A percentile compares a stretch with the other conserved stretches of the same genome.
phyloP scores from a whole-genome alignment of 208 protist genomes.

The Leishmania aethiopica region DNA sequence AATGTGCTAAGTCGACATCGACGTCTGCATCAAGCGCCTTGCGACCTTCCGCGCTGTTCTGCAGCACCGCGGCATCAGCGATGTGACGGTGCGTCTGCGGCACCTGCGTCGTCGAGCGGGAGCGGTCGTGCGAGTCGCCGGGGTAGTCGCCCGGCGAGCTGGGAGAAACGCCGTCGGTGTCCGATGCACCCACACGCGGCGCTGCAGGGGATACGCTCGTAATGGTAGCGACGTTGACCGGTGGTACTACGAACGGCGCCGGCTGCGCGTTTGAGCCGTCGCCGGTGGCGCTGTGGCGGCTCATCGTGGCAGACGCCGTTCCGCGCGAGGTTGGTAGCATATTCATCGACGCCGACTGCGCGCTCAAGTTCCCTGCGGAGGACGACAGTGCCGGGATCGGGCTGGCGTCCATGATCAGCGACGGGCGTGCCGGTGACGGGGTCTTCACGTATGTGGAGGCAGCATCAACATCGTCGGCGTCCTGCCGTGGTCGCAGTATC shows the following conservation, averaged over 20 bases:
- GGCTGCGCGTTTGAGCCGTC: not conserved
- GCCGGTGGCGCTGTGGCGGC: not conserved
- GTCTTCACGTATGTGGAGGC: conserved; percentile 17
- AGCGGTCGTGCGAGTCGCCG: conserved; percentile 6
- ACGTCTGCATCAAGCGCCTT: not conserved
- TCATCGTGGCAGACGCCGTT: not conserved
- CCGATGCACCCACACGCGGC: not conserved
- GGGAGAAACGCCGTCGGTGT: not conserved
- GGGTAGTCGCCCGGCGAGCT: conserved; percentile 3
- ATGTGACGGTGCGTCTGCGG: conserved; percentile 29
- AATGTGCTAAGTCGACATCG: not conserved
- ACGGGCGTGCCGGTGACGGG: conserved; percentile 13
- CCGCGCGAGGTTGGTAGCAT: conserved; percentile 18
- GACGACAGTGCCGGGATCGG: conserved; percentile 13
- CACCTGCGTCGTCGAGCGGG: conserved; percentile 29
- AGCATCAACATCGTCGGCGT: conserved; percentile 12
- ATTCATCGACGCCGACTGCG: conserved; percentile 9
- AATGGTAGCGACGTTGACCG: conserved; percentile 16
- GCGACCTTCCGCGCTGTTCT: too few species aligned
- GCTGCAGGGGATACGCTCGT: not conserved
- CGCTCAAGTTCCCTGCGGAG: conserved; percentile 15
- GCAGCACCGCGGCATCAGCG: not conserved
- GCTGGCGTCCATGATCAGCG: conserved; percentile 24
- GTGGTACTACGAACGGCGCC: conserved; percentile 5
- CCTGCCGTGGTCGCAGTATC: conserved; percentile 24